Evolutionary conservation across 148 eudicot species (phyloP).

Genomic region (Amaranthus palmeri): DNA sequence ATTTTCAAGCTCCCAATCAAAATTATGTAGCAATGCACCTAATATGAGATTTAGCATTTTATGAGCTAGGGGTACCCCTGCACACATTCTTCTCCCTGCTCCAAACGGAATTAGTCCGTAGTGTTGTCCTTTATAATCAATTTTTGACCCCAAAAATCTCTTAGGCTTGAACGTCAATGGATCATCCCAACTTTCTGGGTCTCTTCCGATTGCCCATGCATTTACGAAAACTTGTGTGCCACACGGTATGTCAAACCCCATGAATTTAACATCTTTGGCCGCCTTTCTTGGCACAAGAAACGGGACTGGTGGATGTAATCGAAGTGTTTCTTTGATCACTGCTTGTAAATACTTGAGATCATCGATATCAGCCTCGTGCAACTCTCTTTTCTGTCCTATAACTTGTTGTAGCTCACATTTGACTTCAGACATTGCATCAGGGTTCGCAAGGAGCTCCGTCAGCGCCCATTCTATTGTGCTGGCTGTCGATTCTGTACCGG

Average conservation of each 20-base stretch:
- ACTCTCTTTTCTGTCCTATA: conserved; percentile 11
- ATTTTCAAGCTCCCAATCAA: conserved; percentile 21
- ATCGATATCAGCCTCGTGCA: conserved; percentile 13
- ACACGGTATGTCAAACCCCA: conserved; percentile 15
- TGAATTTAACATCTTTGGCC: conserved; percentile 14
- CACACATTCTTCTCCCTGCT: conserved; percentile 27
- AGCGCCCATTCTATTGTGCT: conserved; percentile 23
- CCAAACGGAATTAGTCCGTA: conserved; percentile 23
- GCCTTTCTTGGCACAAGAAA: conserved; percentile 25
- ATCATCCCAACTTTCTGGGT: conserved; percentile 23
- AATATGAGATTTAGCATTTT: conserved; percentile 18
- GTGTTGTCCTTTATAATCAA: conserved; percentile 19
- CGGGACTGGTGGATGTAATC: conserved; percentile 22
- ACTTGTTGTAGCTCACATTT: conserved; percentile 16
- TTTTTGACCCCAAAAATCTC: conserved; percentile 14
- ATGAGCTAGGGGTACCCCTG: conserved; percentile 23
- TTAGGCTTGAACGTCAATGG: conserved; percentile 20
- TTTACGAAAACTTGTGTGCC: conserved; percentile 26
- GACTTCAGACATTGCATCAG: conserved; percentile 7
- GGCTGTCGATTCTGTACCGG: conserved; percentile 23
- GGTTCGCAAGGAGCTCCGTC: conserved; percentile 25
- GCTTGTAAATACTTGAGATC: conserved; percentile 12
- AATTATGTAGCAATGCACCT: conserved; percentile 25
- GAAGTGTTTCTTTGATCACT: conserved; percentile 25
- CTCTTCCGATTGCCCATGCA: conserved; percentile 22